Percentiles rank a stretch among this genome's conserved stretches.
Evolutionary conservation across 192 early-diverging fungal genomes (phyloP).

Genomic region (Entomortierella chlamydospora): DNA sequence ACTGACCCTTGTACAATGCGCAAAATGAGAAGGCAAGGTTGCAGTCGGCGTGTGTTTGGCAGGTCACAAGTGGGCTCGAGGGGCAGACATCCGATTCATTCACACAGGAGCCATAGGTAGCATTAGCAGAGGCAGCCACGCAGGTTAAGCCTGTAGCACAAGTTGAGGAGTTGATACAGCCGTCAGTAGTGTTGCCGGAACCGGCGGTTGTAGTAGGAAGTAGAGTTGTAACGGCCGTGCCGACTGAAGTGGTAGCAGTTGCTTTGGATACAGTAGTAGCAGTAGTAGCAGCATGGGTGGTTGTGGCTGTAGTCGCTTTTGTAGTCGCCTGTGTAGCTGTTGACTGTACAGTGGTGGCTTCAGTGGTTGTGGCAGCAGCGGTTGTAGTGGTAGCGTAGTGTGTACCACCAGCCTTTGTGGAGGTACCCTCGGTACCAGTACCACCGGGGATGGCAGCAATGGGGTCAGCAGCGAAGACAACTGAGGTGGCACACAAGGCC

Average conservation of each 20-base stretch:
- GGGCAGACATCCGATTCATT: neutral
- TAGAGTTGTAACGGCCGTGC: neutral
- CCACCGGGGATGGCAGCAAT: neutral
- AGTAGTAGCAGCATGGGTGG: neutral
- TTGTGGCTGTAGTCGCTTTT: neutral
- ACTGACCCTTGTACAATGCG: neutral
- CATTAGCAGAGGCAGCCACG: neutral
- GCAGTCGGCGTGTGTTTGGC: constrained; percentile 20
- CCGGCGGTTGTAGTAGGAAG: neutral
- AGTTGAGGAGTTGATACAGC: constrained; percentile 5
- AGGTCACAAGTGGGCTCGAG: neutral
- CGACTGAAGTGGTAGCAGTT: neutral
- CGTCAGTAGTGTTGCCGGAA: neutral
- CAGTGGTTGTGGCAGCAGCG: neutral
- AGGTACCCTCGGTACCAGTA: neutral
- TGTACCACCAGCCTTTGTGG: too few relatives aligned
- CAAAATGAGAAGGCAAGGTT: constrained; percentile 16
- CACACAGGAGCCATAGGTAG: constrained; percentile 5
- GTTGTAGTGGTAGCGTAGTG: neutral
- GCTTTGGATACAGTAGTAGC: neutral
- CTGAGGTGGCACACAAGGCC: constrained; percentile 17
- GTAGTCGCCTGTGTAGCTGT: neutral
- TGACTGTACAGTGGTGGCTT: neutral
- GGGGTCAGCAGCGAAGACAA: neutral
- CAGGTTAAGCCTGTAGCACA: constrained; percentile 5